phyloP scores from a whole-genome alignment of 148 eudicot species.

The Gaultheria prostrata region DNA sequence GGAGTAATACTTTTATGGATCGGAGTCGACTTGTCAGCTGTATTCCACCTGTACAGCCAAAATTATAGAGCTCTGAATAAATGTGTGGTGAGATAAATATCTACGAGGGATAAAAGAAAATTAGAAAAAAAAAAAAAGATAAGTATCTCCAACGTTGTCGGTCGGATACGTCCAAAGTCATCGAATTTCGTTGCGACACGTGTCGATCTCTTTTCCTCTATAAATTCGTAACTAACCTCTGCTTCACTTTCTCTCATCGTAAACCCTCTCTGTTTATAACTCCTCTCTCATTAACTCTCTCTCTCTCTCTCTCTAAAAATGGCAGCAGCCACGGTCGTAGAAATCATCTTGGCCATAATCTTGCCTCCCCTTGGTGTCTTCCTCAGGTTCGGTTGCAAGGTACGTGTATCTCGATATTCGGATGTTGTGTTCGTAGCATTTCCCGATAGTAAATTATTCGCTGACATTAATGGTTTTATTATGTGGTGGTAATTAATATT shows the following conservation, averaged over 20 bases:
- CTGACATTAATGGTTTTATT: neutral
- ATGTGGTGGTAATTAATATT: neutral
- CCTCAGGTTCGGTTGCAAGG: constrained; percentile 44
- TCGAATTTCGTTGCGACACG: neutral
- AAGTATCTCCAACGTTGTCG: too few species aligned
- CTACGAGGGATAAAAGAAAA: too few species aligned
- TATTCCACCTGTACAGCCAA: neutral
- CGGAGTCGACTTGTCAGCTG: too few species aligned
- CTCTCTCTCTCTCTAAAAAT: neutral
- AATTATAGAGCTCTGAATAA: neutral
- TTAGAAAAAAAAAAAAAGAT: too few species aligned
- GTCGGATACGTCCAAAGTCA: neutral
- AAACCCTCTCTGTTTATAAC: neutral
- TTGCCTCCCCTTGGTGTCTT: constrained; percentile 63
- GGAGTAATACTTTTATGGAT: neutral
- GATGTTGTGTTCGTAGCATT: too few species aligned
- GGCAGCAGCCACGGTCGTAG: constrained; percentile 36
- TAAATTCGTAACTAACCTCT: constrained; percentile 6
- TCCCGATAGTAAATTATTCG: neutral
- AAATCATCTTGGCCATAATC: constrained; percentile 51
- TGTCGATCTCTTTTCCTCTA: neutral
- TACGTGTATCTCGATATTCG: neutral
- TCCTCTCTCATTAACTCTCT: neutral
- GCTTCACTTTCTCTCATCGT: neutral
- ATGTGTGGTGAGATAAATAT: too few species aligned